Evolutionary conservation across 768 basidiomycete genomes (phyloP).

Genomic region (Tricholoma bakamatsutake): DNA sequence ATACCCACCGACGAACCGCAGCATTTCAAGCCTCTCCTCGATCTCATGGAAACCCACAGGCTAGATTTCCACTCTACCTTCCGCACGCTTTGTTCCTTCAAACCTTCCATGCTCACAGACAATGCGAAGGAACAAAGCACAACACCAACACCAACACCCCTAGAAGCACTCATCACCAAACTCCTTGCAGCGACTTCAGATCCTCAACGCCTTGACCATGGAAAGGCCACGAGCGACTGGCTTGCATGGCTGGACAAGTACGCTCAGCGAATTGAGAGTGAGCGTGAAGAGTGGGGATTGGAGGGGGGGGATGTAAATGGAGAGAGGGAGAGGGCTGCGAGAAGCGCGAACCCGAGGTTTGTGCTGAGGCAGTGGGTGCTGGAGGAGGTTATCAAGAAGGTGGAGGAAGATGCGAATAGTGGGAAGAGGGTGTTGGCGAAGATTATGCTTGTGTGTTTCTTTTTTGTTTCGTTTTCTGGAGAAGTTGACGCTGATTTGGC

Average conservation of each 20-base stretch:
- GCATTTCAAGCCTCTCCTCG: conserved; percentile 65
- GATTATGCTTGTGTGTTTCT: conserved; percentile 65
- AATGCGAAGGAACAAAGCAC: conserved; percentile 4
- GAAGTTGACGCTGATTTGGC: not conserved
- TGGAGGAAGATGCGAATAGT: conserved; percentile 58
- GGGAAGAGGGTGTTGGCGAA: conserved; percentile 71
- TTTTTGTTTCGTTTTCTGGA: not conserved
- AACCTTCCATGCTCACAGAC: conserved; percentile 28
- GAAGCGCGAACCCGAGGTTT: conserved; percentile 79
- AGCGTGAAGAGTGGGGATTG: conserved; percentile 40
- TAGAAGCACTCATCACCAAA: conserved; percentile 37
- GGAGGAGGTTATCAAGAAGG: conserved; percentile 81
- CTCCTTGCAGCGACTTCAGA: conserved; percentile 46
- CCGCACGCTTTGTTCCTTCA: conserved; percentile 64
- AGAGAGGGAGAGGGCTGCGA: conserved; percentile 45
- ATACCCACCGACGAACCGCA: conserved; percentile 52
- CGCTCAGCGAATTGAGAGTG: conserved; percentile 49
- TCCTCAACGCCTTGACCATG: conserved; percentile 35
- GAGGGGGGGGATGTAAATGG: conserved; percentile 42
- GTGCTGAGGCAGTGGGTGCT: conserved; percentile 93
- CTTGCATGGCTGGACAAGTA: conserved; percentile 61
- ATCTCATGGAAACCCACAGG: conserved; percentile 61
- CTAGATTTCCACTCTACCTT: conserved; percentile 92
- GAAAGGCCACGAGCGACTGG: conserved; percentile 47
- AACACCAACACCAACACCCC: conserved; percentile 7